Base-by-base conservation (phyloP, 176 grass and related monocot species). In the Poa annua region DNA sequence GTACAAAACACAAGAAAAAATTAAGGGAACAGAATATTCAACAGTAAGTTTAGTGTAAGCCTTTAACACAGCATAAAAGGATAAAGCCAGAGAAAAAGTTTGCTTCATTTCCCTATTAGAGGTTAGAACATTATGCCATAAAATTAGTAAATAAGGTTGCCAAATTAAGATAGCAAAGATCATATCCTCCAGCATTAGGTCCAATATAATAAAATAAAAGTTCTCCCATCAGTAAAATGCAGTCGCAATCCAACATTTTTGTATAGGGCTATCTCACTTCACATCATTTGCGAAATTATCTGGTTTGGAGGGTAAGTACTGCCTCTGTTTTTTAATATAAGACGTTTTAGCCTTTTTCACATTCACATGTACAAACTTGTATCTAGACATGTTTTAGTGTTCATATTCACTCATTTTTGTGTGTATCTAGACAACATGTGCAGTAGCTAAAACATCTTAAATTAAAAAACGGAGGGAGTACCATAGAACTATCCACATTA, bases 1-100 rank as follows among this genome's bases (percentile, higher is more conserved):
- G 4, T 73, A 73, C 0, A 25, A 8, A 50, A 78, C 17, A 71
- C 6, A 49, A 33, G 8, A 16, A 3, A 63, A 45, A 65, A 49
- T 45, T 45, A 62, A 34, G 32, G 61, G n/a, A 12, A 50, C 48
- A 50, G 11, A 48, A 17, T 64, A 45, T 79, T 49, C 38, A 19
- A 21, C 39, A 62, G 16, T 16, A 82, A 77, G 57, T 26, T 44
- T 36, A 51, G 17, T 79, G 44, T n/a, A 52, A 66, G 17, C 6
- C 21, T 71, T 71, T 33, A 74, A 36, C 2, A 52, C 56, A 8
- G 74, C 5, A 79, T 41, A 71, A 13, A 71, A 35, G 34, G 9
- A 16, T 22, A 75, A 83, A 72, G 16, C 60, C 24, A 63, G 50
- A 33, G n/a, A 65, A 65, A 41, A 68, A 83, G 11, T 50, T 63